phyloP scores from a whole-genome alignment of 805 yeast species.

The Ogataea angusta region DNA sequence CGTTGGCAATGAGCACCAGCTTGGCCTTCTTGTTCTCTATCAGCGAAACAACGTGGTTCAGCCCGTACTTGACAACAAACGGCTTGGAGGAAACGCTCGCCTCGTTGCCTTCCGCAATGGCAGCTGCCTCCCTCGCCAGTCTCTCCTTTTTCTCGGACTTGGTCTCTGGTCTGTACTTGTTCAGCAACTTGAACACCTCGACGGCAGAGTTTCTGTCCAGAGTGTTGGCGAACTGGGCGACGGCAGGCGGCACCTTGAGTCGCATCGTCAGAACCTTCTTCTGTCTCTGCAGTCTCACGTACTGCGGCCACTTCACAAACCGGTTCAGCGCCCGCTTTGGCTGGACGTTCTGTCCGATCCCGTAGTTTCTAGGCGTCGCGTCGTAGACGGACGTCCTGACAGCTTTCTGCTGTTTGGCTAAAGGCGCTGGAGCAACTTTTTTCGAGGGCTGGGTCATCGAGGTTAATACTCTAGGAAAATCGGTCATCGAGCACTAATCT shows the following conservation, averaged over 20 bases:
- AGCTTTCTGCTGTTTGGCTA: constrained; percentile 64
- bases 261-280: constrained; percentile 93
- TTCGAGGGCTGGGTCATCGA: constrained; percentile 43
- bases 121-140: constrained; percentile 86
- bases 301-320: constrained; percentile 99
- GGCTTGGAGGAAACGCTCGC: constrained; percentile 98
- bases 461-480: constrained; percentile 26
- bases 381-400: constrained; percentile 82
- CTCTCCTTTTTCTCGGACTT: constrained; percentile 98
- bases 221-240: constrained; percentile 93
- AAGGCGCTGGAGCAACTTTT: constrained; percentile 99
- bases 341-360: constrained; percentile 95
- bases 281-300: constrained; percentile 98
- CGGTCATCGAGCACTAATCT: constrained; percentile 30
- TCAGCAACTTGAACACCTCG: constrained; percentile 92
- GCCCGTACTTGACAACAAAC: constrained; percentile 95
- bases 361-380: constrained; percentile 88
- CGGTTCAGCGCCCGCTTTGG: constrained; percentile 95
- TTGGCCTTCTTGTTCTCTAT: constrained; percentile 98
- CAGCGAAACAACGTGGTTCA: constrained; percentile 97
- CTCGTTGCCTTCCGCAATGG: too few species aligned
- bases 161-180: constrained; percentile 99
- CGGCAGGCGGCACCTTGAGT: constrained; percentile 98
- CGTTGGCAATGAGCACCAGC: constrained; percentile 96
- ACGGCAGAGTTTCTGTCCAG: constrained; percentile 99